A percentile compares a stretch with the other conserved stretches of the same genome.
Conservation (phyloP, 441 rosid species). For the Syzygium syzygioides region DNA sequence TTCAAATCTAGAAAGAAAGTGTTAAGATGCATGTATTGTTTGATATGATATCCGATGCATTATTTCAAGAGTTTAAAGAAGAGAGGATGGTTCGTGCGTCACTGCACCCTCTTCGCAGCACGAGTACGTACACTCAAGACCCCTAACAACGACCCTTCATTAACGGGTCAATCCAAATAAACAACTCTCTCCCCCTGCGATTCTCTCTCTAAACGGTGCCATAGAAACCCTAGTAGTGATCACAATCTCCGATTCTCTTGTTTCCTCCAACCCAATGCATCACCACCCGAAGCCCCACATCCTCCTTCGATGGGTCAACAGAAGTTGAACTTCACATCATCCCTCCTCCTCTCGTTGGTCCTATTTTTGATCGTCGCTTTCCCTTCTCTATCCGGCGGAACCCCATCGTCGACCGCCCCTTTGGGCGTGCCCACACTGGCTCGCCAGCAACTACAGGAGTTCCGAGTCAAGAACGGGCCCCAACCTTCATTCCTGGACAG, state of each 20-base stretch:
- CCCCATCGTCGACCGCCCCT: not conserved
- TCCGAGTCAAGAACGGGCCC: not conserved
- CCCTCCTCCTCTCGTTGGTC: not conserved
- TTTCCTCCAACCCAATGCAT: not conserved
- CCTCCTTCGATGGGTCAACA: not conserved
- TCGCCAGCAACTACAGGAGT: not conserved
- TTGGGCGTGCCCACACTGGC: not conserved
- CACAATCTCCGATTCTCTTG: not conserved
- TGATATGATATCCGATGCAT: not conserved
- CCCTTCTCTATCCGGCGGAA: not conserved
- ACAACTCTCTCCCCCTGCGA: not conserved
- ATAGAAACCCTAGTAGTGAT: not conserved
- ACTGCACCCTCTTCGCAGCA: not conserved
- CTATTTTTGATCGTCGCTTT: not conserved
- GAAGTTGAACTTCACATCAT: not conserved
- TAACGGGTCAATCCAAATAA: not conserved
- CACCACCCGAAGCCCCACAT: not conserved
- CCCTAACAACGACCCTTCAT: not conserved
- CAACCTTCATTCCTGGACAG: not conserved
- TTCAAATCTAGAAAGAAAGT: not conserved
- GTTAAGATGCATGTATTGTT: not conserved
- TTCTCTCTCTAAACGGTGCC: not conserved
- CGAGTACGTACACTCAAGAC: not conserved
- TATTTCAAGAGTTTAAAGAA: not conserved
- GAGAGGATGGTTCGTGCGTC: not conserved